Evolutionary conservation across 164 flowering plant genomes (phyloP), one percentile per base, ranked within the genome.

Genomic region (Vitis riparia): DNA sequence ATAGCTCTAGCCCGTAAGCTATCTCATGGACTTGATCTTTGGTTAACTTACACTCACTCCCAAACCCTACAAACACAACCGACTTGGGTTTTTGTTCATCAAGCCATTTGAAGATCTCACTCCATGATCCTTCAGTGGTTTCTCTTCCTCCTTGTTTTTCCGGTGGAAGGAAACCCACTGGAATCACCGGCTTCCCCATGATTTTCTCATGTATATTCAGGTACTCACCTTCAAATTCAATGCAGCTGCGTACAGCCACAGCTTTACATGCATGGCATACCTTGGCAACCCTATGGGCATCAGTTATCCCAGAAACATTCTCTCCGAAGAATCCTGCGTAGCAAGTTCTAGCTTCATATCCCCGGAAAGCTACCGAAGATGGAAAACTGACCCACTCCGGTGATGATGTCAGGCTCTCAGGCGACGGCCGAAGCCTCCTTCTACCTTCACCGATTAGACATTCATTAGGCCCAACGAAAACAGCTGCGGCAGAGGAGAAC

Each of bases 111-210:
- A 79, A 73, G 11, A 58, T 69, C 10, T 14, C 17, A 1, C 2
- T 12, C 77, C 74, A 77, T 3, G 68, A 10, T 8, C 30, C 48
- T 3, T n/a, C 51, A 0, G 8, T 27, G 49, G 48, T 55, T 48
- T 27, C 32, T 11, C 13, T 47, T 17, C 50, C 0, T 5, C 44
- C 49, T n/a, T 56, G 32, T 68, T 69, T 51, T 3, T 52, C 23
- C 17, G 82, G 85, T 8, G 84, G 79, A 12, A 84, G 85, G 11
- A 84, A 32, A 0, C 88, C 87, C 0, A 76, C 48, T 0, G 86
- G 84, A 5, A 83, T 49, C 3, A 84, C 83, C 0, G 82, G 84
- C 71, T 77, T 81, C 7, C 48, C 57, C n/a, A 56, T 58, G 2
- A 77, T 16, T 7, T 70, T 52, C 19, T 68, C 55, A 7, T 62